A percentile compares a stretch with the other conserved stretches of the same genome.
These are phyloP conservation scores for Quercus tomentella DNA, from an alignment of 331 rosid genomes.

Conservation along the genomic window DNA sequence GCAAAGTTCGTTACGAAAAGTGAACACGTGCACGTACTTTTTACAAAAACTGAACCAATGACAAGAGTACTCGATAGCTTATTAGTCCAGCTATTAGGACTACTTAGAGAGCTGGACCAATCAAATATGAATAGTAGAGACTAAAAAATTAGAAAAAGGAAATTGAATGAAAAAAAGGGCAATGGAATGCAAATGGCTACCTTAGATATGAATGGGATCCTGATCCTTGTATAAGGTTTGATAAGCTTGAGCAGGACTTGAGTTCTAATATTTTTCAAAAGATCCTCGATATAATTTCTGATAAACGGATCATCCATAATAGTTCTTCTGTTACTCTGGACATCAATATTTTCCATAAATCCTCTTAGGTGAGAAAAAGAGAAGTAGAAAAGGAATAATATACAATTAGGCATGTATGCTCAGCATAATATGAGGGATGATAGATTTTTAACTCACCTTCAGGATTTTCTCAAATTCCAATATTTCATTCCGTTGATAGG, in stretches of 20 bases:
- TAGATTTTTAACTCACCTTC: slow-evolving; percentile 44
- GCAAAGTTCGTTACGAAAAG: not conserved
- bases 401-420: not conserved
- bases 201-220: slow-evolving; percentile 96
- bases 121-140: not conserved
- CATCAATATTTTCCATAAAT: slow-evolving; percentile 16
- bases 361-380: slow-evolving; percentile 16
- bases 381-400: not conserved
- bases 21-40: no score
- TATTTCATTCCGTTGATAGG: slow-evolving; percentile 97
- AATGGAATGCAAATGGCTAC: slow-evolving; percentile 22
- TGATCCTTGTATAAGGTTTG: slow-evolving; percentile 94
- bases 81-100: not conserved
- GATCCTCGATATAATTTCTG: slow-evolving; percentile 93
- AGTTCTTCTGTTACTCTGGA: slow-evolving; percentile 91
- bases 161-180: no score
- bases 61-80: not conserved
- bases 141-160: not conserved
- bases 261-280: slow-evolving; percentile 91
- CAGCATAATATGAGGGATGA: slow-evolving; percentile 6
- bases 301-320: slow-evolving; percentile 98
- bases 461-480: slow-evolving; percentile 95
- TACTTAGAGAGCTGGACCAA: not conserved
- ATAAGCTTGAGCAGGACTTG: slow-evolving; percentile 97
- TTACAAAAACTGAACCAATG: no score